phyloP scores from a whole-genome alignment of 495 filamentous ascomycete species.

The Hypoxylon fragiforme region DNA sequence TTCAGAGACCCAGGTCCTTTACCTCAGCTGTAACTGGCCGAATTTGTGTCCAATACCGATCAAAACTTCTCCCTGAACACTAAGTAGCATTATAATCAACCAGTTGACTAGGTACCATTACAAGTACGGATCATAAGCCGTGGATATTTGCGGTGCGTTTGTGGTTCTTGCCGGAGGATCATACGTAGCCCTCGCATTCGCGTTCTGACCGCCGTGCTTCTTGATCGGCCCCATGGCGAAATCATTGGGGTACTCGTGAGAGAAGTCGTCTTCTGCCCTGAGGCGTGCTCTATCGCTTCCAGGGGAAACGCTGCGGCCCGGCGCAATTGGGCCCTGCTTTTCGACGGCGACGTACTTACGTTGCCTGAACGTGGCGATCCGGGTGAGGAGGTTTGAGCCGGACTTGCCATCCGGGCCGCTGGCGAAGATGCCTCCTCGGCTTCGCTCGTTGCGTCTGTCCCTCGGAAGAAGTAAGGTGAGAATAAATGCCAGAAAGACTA shows the following conservation, averaged over 20 bases:
- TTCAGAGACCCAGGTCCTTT: too few species aligned
- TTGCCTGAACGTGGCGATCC: conserved; percentile 27
- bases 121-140: conserved; percentile 10
- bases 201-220: conserved; percentile 1
- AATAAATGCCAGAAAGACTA: conserved; percentile 24
- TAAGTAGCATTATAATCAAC: too few species aligned
- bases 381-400: conserved; percentile 14
- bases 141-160: conserved; percentile 2
- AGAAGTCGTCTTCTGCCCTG: conserved; percentile 16
- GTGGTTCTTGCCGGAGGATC: neutral
- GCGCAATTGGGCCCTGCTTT: conserved; percentile 26
- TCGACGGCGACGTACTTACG: conserved; percentile 45
- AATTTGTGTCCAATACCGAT: neutral
- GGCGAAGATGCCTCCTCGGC: too few species aligned
- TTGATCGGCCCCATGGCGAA: conserved; percentile 9
- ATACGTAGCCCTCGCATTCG: conserved; percentile 13
- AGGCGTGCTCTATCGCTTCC: conserved; percentile 23
- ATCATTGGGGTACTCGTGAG: conserved; percentile 3
- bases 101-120: neutral
- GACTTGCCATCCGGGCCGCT: conserved; percentile 10
- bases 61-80: neutral
- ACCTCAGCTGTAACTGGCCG: too few species aligned
- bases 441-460: conserved; percentile 13
- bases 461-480: conserved; percentile 7
- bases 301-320: conserved; percentile 3